Evolutionary conservation across 2,329 filamentous ascomycete species (phyloP).

Genomic region (Fusarium sp.): DNA sequence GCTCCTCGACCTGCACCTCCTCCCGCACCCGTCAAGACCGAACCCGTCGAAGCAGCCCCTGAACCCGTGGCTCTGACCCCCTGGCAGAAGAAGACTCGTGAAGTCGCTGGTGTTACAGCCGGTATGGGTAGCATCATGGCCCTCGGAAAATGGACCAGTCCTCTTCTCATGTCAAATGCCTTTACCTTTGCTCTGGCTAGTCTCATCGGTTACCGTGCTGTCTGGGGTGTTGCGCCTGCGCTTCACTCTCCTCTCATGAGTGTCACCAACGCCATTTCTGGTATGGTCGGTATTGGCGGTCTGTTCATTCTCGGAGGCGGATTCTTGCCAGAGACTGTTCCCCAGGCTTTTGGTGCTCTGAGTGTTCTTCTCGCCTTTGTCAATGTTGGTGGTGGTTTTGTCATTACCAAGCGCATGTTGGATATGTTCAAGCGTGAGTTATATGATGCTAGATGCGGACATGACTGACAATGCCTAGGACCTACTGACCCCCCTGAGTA

Average conservation of each 20-base stretch:
- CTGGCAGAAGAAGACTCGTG: slow-evolving; percentile 81
- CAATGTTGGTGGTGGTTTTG: slow-evolving; percentile 88
- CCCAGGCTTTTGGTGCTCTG: slow-evolving; percentile 79
- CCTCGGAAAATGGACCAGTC: slow-evolving; percentile 82
- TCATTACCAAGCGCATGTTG: slow-evolving; percentile 92
- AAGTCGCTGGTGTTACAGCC: slow-evolving; percentile 79
- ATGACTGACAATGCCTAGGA: slow-evolving; percentile 49
- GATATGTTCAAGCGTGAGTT: slow-evolving; percentile 83
- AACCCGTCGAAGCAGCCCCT: slow-evolving; percentile 56
- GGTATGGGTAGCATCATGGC: slow-evolving; percentile 81
- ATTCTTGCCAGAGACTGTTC: slow-evolving; percentile 79
- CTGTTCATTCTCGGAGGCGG: slow-evolving; percentile 91
- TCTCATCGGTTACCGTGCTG: slow-evolving; percentile 86
- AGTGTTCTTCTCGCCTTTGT: slow-evolving; percentile 89
- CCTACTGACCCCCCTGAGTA: slow-evolving; percentile 90
- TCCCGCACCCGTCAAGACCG: slow-evolving; percentile 59
- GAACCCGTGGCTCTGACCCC: slow-evolving; percentile 77
- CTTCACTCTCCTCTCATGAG: slow-evolving; percentile 92
- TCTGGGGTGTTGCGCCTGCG: slow-evolving; percentile 87
- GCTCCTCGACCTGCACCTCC: slow-evolving; percentile 74
- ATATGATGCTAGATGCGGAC: too few relatives aligned
- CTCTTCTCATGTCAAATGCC: slow-evolving; percentile 87
- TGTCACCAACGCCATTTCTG: slow-evolving; percentile 92
- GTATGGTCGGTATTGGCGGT: slow-evolving; percentile 89
- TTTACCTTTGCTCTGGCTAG: slow-evolving; percentile 88